These are phyloP conservation scores for Fusarium zealandicum DNA, from an alignment of 2,329 filamentous ascomycete genomes.

Conservation along the genomic window DNA sequence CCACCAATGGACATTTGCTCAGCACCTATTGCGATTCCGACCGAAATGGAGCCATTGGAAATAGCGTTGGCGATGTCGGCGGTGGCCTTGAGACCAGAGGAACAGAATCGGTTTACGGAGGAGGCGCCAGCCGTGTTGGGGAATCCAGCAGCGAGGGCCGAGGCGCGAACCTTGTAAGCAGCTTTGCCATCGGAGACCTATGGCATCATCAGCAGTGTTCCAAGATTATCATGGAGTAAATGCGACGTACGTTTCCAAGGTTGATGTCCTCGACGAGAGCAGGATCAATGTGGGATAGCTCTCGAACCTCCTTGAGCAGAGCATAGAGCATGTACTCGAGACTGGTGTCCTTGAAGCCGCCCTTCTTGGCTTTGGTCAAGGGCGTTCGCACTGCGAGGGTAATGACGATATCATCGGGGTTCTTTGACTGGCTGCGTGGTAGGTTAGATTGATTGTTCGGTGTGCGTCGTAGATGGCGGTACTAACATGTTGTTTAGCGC, in stretches of 20 bases:
- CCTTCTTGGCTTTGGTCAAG: conserved; percentile 86
- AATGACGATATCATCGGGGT: conserved; percentile 95
- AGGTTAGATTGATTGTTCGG: conserved; percentile 7
- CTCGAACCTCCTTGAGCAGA: conserved; percentile 76
- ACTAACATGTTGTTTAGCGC: conserved; percentile 80
- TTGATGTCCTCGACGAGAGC: conserved; percentile 87
- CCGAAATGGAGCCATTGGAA: conserved; percentile 77
- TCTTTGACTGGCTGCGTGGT: conserved; percentile 77
- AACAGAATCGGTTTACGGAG: conserved; percentile 95
- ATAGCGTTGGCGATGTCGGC: conserved; percentile 96
- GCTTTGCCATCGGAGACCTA: conserved; percentile 85
- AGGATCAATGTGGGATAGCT: conserved; percentile 80
- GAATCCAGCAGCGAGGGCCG: conserved; percentile 89
- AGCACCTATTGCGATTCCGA: conserved; percentile 87
- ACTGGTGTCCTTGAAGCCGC: conserved; percentile 91
- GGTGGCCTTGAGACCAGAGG: conserved; percentile 91
- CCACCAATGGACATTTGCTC: conserved; percentile 85
- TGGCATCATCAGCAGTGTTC: conserved; percentile 4
- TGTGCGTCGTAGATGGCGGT: neutral
- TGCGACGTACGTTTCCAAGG: conserved; percentile 77
- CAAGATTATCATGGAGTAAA: neutral
- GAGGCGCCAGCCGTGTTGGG: conserved; percentile 86
- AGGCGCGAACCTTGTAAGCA: conserved; percentile 89
- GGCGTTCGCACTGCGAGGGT: conserved; percentile 91
- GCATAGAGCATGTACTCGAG: conserved; percentile 88